These are phyloP conservation scores for Penicillium frequentans DNA, from an alignment of 2,329 filamentous ascomycete species.

Conservation along the genomic window DNA sequence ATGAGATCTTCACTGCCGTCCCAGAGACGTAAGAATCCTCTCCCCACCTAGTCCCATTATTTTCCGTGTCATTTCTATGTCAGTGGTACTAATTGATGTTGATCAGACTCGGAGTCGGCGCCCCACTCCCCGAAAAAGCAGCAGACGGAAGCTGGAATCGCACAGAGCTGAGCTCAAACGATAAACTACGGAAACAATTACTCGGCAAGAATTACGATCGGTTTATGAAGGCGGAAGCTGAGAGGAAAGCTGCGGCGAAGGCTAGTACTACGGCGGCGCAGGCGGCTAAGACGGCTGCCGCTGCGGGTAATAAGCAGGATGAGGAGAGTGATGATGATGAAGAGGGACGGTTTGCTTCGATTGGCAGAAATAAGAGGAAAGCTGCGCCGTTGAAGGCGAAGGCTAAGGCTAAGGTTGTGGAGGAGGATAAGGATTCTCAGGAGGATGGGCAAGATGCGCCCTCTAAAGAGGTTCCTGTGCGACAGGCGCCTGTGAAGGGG, in stretches of 20 bases:
- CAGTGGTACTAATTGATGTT: neutral
- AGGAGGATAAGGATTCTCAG: conserved; percentile 2
- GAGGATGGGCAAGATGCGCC: neutral
- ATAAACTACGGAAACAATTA: conserved; percentile 47
- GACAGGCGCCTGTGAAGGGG: conserved; percentile 20
- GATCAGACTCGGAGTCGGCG: conserved; percentile 49
- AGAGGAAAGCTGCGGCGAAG: conserved; percentile 4
- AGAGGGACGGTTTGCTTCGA: conserved; percentile 43
- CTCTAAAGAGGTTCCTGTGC: conserved; percentile 9
- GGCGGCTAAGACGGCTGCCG: conserved; percentile 29
- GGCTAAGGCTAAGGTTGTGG: conserved; percentile 4
- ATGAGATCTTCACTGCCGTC: conserved; percentile 54
- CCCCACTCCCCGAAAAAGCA: conserved; percentile 44
- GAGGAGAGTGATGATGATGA: conserved; percentile 40
- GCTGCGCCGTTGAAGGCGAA: conserved; percentile 4
- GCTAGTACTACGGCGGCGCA: conserved; percentile 14
- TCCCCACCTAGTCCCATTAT: neutral
- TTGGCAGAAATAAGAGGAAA: conserved; percentile 29
- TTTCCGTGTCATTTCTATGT: neutral
- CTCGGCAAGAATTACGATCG: conserved; percentile 45
- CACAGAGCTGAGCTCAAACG: conserved; percentile 43
- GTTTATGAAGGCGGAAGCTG: conserved; percentile 36
- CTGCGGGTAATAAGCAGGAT: conserved; percentile 14
- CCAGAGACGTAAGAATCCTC: conserved; percentile 52
- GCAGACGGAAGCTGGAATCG: conserved; percentile 43